Base-by-base conservation (phyloP, 805 yeast genomes). In the Myxozyma geophila region DNA sequence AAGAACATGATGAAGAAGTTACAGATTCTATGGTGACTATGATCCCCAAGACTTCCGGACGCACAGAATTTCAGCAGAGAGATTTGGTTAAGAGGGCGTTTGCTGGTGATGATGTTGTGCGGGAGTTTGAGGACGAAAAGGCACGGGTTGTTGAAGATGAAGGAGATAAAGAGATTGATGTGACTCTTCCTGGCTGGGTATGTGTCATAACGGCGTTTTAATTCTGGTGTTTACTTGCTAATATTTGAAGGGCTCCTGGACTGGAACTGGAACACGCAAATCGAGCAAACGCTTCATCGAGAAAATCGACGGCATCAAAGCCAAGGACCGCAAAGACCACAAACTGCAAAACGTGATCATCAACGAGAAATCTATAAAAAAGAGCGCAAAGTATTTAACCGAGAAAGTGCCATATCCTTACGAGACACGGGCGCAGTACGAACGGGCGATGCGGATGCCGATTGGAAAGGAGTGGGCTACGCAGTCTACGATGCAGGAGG, bases 401-500 rank as follows among this genome's bases (percentile, higher is more conserved):
- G 82, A 87, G 46, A 85, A 88, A n/a, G 97, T 95, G 54, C 98
- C 98, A 35, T 93, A 87, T 83, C 98, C 98, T 64, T 95, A 83
- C 75, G 98, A 95, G 78, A 88, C 87, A 64, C 83, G 87, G 74
- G 98, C 92, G 74, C 98, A 95, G 77, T 95, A 95, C 76, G 99
- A 95, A 77, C 85, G 97, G 74, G 86, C 96, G 5, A 80, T 95
- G 72, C 84, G 96, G 74, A 88, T 91, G 91, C 98, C 98, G n/a
- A 80, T 95, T 65, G 98, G 98, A 33, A 96, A 90, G 76, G 97
- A 95, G 77, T 95, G 98, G 98, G 87, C 93, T 8, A 85, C 96
- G 7, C 86, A 90, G 73, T 88, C 86, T 59, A 86, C 96, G 2
- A 95, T 89, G 79, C 96, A 92, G 79, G 85, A 85, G 74, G 79